Conservation (phyloP, 768 basidiomycete genomes). For the Serendipita vermifera region DNA sequence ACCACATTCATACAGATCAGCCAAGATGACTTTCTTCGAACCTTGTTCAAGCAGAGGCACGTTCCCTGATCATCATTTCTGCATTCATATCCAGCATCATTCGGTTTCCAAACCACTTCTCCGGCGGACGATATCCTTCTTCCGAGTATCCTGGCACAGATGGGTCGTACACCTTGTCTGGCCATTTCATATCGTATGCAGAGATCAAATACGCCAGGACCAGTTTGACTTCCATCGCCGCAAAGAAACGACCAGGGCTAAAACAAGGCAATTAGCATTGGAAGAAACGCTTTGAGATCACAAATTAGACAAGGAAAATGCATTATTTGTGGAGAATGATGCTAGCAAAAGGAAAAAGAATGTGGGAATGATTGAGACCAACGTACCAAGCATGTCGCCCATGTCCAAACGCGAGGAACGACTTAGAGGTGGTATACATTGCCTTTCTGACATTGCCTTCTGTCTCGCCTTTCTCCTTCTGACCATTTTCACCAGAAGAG, state of each 20-base stretch:
- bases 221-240: constrained; percentile 33
- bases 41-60: too few species aligned
- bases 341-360: too few species aligned
- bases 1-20: too few species aligned
- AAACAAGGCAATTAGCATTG: too few species aligned
- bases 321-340: too few species aligned
- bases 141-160: too few species aligned
- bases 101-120: constrained; percentile 22
- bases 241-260: constrained; percentile 36
- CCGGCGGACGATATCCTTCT: constrained; percentile 24
- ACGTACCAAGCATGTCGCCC: constrained; percentile 26
- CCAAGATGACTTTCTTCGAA: too few species aligned
- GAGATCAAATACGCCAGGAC: constrained; percentile 31
- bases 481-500: constrained; percentile 19
- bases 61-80: too few species aligned
- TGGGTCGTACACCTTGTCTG: constrained; percentile 16
- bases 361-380: too few species aligned
- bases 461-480: constrained; percentile 19
- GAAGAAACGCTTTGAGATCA: too few species aligned
- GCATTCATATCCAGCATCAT: too few species aligned
- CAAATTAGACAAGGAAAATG: too few species aligned
- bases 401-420: constrained; percentile 29
- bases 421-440: constrained; percentile 25
- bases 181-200: constrained; percentile 30
- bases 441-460: constrained; percentile 21